Conservation (phyloP, 306 rosid genomes). For the Erythrophleum fordii region DNA sequence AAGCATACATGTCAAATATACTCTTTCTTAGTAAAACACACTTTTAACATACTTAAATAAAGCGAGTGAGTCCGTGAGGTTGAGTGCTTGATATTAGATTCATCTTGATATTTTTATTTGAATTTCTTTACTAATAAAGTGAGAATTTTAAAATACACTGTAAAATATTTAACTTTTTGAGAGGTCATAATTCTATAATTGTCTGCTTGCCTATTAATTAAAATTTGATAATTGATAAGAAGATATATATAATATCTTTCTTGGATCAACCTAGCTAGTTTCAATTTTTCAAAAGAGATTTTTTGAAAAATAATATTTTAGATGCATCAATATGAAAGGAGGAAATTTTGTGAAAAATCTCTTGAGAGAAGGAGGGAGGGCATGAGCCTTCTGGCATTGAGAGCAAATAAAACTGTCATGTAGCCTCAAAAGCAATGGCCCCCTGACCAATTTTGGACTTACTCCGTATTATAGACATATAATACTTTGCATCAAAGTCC, state of each 20-base stretch:
- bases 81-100: background rate
- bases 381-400: no score
- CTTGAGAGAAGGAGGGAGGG: background rate
- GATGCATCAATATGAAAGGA: background rate
- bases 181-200: background rate
- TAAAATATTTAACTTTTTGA: background rate
- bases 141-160: no score
- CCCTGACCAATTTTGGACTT: slow-evolving; percentile 47
- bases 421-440: background rate
- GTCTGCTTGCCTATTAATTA: background rate
- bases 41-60: no score
- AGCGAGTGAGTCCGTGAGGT: no score
- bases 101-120: background rate
- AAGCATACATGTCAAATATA: no score
- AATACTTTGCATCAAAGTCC: slow-evolving; percentile 27
- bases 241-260: background rate
- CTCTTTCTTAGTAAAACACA: no score
- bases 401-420: no score
- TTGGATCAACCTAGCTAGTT: background rate
- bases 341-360: background rate
- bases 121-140: background rate
- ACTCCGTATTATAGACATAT: background rate
- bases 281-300: background rate
- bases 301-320: background rate
- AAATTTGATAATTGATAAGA: background rate